These are phyloP conservation scores for Tephrocybe sp. DNA, from an alignment of 768 basidiomycete genomes.

Conservation along the genomic window DNA sequence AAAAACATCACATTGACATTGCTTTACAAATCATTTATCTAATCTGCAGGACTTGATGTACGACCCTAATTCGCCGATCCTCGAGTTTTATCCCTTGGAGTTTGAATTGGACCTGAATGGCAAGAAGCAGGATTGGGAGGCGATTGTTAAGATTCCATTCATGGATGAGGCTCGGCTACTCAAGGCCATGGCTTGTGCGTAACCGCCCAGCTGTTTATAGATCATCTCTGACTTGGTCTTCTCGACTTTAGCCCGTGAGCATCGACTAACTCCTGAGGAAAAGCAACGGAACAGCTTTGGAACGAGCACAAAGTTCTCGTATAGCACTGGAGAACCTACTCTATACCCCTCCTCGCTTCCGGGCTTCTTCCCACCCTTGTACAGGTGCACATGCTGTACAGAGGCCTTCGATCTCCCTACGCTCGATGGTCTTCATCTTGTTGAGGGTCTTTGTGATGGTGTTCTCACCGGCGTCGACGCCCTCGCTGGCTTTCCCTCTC, in stretches of 20 bases:
- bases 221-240: not conserved
- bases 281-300: slow-evolving; percentile 73
- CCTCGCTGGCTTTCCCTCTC: slow-evolving; percentile 94
- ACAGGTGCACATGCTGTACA: slow-evolving; percentile 77
- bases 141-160: slow-evolving; percentile 98
- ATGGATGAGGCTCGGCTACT: slow-evolving; percentile 82
- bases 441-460: slow-evolving; percentile 86
- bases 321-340: slow-evolving; percentile 60
- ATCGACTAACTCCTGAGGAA: slow-evolving; percentile 77
- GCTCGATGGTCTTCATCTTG: slow-evolving; percentile 79
- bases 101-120: slow-evolving; percentile 96
- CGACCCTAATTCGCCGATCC: slow-evolving; percentile 78
- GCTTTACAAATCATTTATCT: not conserved
- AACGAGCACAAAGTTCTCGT: slow-evolving; percentile 78
- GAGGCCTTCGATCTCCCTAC: slow-evolving; percentile 89
- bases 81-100: slow-evolving; percentile 91
- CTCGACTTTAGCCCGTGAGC: slow-evolving; percentile 79
- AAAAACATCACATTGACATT: not conserved
- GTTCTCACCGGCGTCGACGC: slow-evolving; percentile 84
- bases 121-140: slow-evolving; percentile 99
- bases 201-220: not conserved
- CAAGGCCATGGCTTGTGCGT: slow-evolving; percentile 78
- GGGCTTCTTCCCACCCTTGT: slow-evolving; percentile 90
- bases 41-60: slow-evolving; percentile 81
- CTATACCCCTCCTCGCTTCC: slow-evolving; percentile 90